Evolutionary conservation across 768 basidiomycete genomes (phyloP), one percentile per base, ranked within the genome.

Genomic region (Dendrothele bispora): DNA sequence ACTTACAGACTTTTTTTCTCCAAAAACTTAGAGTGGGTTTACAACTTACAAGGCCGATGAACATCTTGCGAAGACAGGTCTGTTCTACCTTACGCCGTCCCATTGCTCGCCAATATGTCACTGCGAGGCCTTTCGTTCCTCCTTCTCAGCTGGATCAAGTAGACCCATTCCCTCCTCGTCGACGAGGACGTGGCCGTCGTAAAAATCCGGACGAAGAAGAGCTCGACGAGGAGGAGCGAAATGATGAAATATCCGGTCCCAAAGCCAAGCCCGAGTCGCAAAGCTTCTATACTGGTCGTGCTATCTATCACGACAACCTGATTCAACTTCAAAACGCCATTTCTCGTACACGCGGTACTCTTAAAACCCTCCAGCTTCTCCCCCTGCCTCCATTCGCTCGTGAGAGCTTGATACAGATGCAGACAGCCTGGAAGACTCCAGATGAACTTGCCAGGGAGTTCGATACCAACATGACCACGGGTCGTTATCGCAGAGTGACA

Each of bases 221-320:
- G 35, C 50, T 32, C 21, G 60, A 53, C 49, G 57, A 37, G 49
- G 50, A 52, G 40, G 30, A 42, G 11, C 29, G 18, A 7, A 38
- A 25, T n/a, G 42, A 39, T 17, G 43, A 50, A 27, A 26, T 26
- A 15, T 12, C n/a, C 10, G 50, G 46, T 18, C 15, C 44, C 0
- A 64, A 63, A 50, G 54, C 60, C 11, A 43, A 53, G 30, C 91
- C 91, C 0, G 66, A 74, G 17, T 87, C 90, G 7, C 81, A 91
- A 18, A 82, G 80, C 39, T 95, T 93, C 70, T 97, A 90, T 71
- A 91, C 93, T 15, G 86, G 84, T 14, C 83, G 86, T 27, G 72
- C 88, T 1, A 70, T 71, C 20, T 94, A 84, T 71, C 84, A 84
- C 63, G 88, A 94, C 65, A 79, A 83, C 47, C 66, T 94, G 35